Percentiles rank a stretch among this genome's conserved stretches.
phyloP scores from a whole-genome alignment of 768 basidiomycete species.

The Termitomyces sp. region DNA sequence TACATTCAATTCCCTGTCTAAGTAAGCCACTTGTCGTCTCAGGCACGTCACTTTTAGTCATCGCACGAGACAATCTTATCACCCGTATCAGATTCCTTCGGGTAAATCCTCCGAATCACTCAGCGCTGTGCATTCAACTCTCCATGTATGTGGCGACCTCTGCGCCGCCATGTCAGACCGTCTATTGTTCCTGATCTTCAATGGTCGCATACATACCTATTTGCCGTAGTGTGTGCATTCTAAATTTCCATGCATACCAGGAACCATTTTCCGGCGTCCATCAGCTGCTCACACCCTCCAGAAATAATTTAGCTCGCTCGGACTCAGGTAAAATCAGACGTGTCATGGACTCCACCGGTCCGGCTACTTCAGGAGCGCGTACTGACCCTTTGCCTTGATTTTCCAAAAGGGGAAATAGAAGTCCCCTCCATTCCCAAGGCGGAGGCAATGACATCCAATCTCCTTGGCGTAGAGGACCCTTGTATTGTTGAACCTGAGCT shows the following conservation, averaged over 20 bases:
- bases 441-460: constrained; percentile 9
- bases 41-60: constrained; percentile 18
- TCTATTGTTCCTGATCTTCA: not conserved
- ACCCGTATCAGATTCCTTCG: not conserved
- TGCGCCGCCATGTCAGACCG: not conserved
- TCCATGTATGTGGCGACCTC: not conserved
- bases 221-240: not conserved
- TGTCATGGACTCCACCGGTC: constrained; percentile 6
- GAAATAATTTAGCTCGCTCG: not conserved
- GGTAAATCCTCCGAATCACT: not conserved
- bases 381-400: constrained; percentile 1
- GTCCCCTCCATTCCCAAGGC: constrained; percentile 3
- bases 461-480: constrained; percentile 15
- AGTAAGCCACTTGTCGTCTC: not conserved
- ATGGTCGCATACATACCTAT: not conserved
- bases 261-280: not conserved
- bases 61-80: constrained; percentile 2
- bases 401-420: constrained; percentile 12
- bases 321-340: constrained; percentile 8
- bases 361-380: constrained; percentile 8
- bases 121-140: not conserved
- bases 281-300: not conserved
- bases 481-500: not conserved
- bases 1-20: constrained; percentile 16
- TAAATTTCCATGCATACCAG: not conserved